Percentiles rank a stretch among this genome's conserved stretches.
Evolutionary conservation across 202 grass and related monocot species (phyloP).

Genomic region (Elaeis oleifera): DNA sequence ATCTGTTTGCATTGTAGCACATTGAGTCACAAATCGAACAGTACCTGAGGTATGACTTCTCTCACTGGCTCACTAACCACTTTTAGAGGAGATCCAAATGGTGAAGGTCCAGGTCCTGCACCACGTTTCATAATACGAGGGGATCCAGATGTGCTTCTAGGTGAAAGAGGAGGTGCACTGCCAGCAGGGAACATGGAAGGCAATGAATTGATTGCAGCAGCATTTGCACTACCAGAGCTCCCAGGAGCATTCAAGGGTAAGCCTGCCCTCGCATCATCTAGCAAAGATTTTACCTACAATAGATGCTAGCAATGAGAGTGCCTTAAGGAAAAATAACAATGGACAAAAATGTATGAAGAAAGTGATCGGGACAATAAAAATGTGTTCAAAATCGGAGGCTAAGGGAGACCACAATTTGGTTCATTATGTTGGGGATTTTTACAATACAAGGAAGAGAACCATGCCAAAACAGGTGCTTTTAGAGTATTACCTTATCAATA

Average conservation of each 20-base stretch:
- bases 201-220: conserved; percentile 54
- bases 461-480: too few species aligned
- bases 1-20: background rate
- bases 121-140: conserved; percentile 70
- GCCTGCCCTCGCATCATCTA: conserved; percentile 73
- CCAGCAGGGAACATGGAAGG: conserved; percentile 95
- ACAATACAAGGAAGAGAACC: too few species aligned
- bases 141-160: conserved; percentile 78
- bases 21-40: conserved; percentile 6
- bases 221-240: conserved; percentile 41
- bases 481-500: too few species aligned
- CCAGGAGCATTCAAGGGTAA: conserved; percentile 46
- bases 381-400: too few species aligned
- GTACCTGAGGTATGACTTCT: conserved; percentile 97
- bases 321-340: background rate
- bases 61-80: conserved; percentile 86
- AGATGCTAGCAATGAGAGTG: too few species aligned
- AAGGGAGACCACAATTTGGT: too few species aligned
- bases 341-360: too few species aligned
- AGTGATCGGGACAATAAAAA: too few species aligned
- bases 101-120: conserved; percentile 52
- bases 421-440: too few species aligned
- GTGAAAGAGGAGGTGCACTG: conserved; percentile 92
- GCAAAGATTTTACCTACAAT: conserved; percentile 72
- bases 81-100: conserved; percentile 91